These are phyloP conservation scores for Phyllosticta citriasiana DNA, from an alignment of 2,329 filamentous ascomycete genomes.

Conservation along the genomic window DNA sequence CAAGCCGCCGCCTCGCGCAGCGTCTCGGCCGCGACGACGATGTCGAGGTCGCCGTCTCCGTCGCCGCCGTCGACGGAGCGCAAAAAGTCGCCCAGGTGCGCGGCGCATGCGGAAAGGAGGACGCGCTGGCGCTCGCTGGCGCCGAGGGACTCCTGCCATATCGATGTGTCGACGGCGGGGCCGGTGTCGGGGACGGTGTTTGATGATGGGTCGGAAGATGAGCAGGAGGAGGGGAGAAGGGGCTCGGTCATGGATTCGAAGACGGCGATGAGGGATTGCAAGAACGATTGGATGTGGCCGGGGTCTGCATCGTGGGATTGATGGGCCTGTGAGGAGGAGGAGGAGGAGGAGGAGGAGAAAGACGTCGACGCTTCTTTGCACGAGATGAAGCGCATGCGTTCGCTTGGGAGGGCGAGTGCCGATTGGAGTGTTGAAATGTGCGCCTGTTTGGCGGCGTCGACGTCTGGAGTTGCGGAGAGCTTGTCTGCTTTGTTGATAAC, in stretches of 20 bases:
- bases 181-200: constrained; percentile 9
- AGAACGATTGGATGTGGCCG: constrained; percentile 59
- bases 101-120: constrained; percentile 63
- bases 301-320: constrained; percentile 32
- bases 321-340: background rate
- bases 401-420: constrained; percentile 17
- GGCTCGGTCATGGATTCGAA: constrained; percentile 62
- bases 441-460: constrained; percentile 12
- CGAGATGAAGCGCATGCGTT: constrained; percentile 56
- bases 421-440: constrained; percentile 13
- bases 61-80: constrained; percentile 37
- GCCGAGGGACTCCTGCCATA: constrained; percentile 75
- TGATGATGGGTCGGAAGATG: constrained; percentile 17
- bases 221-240: constrained; percentile 25
- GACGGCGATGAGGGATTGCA: constrained; percentile 53
- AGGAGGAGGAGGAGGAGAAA: background rate
- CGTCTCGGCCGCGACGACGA: constrained; percentile 84
- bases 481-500: constrained; percentile 53
- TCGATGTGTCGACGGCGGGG: constrained; percentile 45
- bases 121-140: constrained; percentile 84
- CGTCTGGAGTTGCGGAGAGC: constrained; percentile 25
- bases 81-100: constrained; percentile 65
- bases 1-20: constrained; percentile 70
- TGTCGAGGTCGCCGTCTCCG: constrained; percentile 51
- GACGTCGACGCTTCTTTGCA: constrained; percentile 49